A percentile compares a stretch with the other conserved stretches of the same genome.
Conservation (phyloP, 441 rosid species). For the Capsella rubella region DNA sequence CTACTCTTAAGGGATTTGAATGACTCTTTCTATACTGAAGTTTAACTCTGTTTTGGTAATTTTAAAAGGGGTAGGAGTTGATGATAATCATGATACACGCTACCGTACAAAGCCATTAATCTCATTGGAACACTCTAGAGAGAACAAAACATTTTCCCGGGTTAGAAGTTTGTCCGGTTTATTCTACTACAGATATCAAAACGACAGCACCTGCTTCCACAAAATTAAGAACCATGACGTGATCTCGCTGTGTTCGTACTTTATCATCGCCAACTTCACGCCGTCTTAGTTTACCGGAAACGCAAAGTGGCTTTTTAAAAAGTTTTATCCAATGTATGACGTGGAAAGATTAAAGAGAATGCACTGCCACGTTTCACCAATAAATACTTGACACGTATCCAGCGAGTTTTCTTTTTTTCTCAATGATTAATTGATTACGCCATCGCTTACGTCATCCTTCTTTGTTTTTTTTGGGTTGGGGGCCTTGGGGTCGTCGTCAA, state of each 20-base stretch:
- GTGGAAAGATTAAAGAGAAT: slow-evolving; percentile 14
- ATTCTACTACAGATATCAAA: slow-evolving; percentile 30
- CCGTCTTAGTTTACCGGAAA: slow-evolving; percentile 35
- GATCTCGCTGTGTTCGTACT: slow-evolving; percentile 4
- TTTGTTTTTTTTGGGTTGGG: neutral
- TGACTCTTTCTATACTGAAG: too few species aligned
- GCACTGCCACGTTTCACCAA: neutral
- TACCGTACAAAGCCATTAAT: neutral
- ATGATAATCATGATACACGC: neutral
- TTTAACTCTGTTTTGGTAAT: too few species aligned
- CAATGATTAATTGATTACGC: slow-evolving; percentile 29
- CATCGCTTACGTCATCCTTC: slow-evolving; percentile 29
- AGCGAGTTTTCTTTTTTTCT: neutral
- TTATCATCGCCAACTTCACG: slow-evolving; percentile 14
- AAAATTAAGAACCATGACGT: slow-evolving; percentile 34
- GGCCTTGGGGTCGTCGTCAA: neutral
- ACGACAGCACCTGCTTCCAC: slow-evolving; percentile 34
- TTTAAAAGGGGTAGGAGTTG: too few species aligned
- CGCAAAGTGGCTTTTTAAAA: slow-evolving; percentile 6
- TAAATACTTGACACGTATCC: neutral
- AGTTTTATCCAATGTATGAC: slow-evolving; percentile 33
- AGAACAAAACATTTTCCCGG: neutral
- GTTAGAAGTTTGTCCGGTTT: slow-evolving; percentile 32
- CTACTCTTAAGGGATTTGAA: too few species aligned
- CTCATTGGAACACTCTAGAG: neutral